Evolutionary conservation across 2,329 filamentous ascomycete genomes (phyloP).

Genomic region (Exophiala alcalophila): DNA sequence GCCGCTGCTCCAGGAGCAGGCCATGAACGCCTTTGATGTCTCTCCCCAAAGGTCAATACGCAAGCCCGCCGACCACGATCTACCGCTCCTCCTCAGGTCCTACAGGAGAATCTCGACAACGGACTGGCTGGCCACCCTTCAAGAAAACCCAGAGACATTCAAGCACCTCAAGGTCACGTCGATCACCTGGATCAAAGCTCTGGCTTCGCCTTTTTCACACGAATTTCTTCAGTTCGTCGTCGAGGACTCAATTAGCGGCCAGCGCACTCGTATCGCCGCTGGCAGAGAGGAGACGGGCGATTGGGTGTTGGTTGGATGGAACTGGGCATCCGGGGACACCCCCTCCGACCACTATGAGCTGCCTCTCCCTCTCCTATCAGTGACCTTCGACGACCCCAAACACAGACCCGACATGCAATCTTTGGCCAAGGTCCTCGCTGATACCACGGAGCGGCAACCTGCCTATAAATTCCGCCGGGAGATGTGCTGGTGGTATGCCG

Average conservation of each 20-base stretch:
- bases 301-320: slow-evolving; percentile 22
- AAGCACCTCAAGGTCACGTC: slow-evolving; percentile 17
- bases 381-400: slow-evolving; percentile 16
- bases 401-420: slow-evolving; percentile 10
- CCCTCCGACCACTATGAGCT: slow-evolving; percentile 25
- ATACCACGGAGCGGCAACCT: slow-evolving; percentile 13
- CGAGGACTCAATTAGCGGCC: slow-evolving; percentile 15
- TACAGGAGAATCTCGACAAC: slow-evolving; percentile 17
- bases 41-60: not conserved
- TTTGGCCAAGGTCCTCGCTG: slow-evolving; percentile 18
- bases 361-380: slow-evolving; percentile 24
- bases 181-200: slow-evolving; percentile 29
- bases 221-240: slow-evolving; percentile 29
- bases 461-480: slow-evolving; percentile 22
- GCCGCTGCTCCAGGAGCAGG: not conserved
- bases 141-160: slow-evolving; percentile 3
- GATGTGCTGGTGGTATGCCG: slow-evolving; percentile 30
- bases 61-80: not conserved
- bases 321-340: slow-evolving; percentile 18
- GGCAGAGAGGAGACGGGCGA: slow-evolving; percentile 26
- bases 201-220: slow-evolving; percentile 28
- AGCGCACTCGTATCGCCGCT: slow-evolving; percentile 19
- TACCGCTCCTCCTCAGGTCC: slow-evolving; percentile 8
- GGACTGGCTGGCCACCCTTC: slow-evolving; percentile 11
- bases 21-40: too few species aligned